These are phyloP conservation scores for Allomyces macrogynus DNA, from an alignment of 192 early-diverging fungal genomes.

Conservation along the genomic window DNA sequence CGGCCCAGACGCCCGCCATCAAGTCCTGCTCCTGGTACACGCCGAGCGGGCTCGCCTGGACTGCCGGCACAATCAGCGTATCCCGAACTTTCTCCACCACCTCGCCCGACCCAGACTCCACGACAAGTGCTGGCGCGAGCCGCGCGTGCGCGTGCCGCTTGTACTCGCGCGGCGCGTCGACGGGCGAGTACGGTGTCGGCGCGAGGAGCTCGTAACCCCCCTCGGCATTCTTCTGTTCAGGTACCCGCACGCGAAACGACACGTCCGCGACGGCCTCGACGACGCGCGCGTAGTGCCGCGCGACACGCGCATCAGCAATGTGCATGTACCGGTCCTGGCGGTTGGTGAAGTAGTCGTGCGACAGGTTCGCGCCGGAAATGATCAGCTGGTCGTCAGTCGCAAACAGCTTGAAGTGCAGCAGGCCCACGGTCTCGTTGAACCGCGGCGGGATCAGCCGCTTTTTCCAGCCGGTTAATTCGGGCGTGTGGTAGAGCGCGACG, in stretches of 20 bases:
- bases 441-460: slow-evolving; percentile 57
- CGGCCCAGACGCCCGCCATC: slow-evolving; percentile 39
- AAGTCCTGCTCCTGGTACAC: slow-evolving; percentile 57
- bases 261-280: slow-evolving; percentile 36
- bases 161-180: slow-evolving; percentile 5
- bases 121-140: neutral
- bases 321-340: slow-evolving; percentile 86
- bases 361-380: slow-evolving; percentile 60
- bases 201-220: neutral
- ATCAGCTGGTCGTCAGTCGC: slow-evolving; percentile 67
- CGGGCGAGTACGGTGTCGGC: neutral
- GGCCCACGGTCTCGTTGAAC: slow-evolving; percentile 81
- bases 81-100: slow-evolving; percentile 10
- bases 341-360: slow-evolving; percentile 81
- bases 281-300: slow-evolving; percentile 50
- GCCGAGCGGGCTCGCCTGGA: slow-evolving; percentile 70
- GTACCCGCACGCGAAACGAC: slow-evolving; percentile 24
- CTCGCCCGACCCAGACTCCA: too few relatives aligned
- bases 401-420: slow-evolving; percentile 90
- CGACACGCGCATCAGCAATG: slow-evolving; percentile 36
- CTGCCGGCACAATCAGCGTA: slow-evolving; percentile 52
- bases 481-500: slow-evolving; percentile 74
- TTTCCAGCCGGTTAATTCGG: slow-evolving; percentile 41
- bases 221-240: neutral
- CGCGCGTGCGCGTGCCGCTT: slow-evolving; percentile 4